Evolutionary conservation across 2,329 filamentous ascomycete genomes (phyloP).

Genomic region (Pestalotiopsis sp.): DNA sequence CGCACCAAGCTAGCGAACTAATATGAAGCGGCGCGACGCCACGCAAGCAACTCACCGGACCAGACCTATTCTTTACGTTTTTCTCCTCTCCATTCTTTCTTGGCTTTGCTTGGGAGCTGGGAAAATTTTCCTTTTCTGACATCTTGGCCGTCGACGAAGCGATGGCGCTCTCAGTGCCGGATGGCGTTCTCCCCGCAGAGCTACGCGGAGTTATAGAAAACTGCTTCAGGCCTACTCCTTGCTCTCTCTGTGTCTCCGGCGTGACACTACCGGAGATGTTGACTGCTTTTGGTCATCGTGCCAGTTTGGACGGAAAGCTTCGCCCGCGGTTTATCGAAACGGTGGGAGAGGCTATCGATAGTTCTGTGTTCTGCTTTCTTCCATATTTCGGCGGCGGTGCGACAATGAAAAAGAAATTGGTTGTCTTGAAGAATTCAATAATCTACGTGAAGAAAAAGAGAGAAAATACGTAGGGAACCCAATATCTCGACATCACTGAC

Average conservation of each 20-base stretch:
- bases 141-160: background rate
- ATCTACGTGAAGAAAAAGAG: background rate
- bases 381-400: background rate
- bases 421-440: background rate
- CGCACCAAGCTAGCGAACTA: background rate
- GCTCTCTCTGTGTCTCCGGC: background rate
- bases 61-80: background rate
- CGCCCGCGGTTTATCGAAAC: background rate
- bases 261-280: background rate
- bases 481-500: too few relatives aligned
- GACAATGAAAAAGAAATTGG: background rate
- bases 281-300: background rate
- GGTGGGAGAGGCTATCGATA: constrained; percentile 1
- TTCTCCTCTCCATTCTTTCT: background rate
- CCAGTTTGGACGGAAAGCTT: background rate
- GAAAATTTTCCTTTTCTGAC: background rate
- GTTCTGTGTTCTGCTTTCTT: background rate
- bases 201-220: background rate
- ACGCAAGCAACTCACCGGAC: background rate
- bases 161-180: background rate
- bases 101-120: background rate
- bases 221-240: background rate
- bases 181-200: background rate
- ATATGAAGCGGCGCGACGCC: background rate
- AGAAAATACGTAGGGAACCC: too few relatives aligned